Percentiles rank a stretch among this genome's conserved stretches.
Evolutionary conservation across 2,329 filamentous ascomycete species (phyloP).

Genomic region (Akanthomyces uredinophilus): DNA sequence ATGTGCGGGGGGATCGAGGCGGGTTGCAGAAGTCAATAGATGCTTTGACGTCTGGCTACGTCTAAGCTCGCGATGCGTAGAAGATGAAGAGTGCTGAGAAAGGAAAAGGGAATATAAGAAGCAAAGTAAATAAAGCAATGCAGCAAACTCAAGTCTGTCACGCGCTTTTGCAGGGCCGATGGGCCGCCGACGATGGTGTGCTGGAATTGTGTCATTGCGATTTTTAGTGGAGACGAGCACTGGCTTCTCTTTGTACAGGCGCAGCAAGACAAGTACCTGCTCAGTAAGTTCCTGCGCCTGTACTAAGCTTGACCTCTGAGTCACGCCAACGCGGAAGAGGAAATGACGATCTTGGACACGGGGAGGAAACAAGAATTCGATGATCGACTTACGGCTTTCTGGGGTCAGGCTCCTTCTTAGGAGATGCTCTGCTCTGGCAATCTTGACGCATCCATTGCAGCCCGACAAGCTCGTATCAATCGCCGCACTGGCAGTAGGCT

Average conservation of each 20-base stretch:
- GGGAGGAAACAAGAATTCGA: not conserved
- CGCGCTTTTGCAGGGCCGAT: conserved; percentile 1
- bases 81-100: not conserved
- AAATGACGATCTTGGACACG: not conserved
- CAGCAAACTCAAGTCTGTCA: not conserved
- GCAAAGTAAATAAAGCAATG: not conserved
- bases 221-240: conserved; percentile 5
- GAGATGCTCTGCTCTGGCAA: conserved; percentile 9
- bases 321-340: not conserved
- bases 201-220: conserved; percentile 15
- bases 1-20: not conserved
- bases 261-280: too few species aligned
- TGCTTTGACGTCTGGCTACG: not conserved
- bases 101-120: not conserved
- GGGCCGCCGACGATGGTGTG: conserved; percentile 9
- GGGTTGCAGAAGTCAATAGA: not conserved
- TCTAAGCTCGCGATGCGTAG: too few species aligned
- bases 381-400: not conserved
- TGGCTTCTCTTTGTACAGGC: not conserved
- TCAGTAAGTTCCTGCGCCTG: too few species aligned
- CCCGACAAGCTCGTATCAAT: not conserved
- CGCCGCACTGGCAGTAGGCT: not conserved
- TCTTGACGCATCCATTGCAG: conserved; percentile 10
- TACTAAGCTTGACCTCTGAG: not conserved
- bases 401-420: not conserved